phyloP scores from a whole-genome alignment of 164 flowering plant genomes.

The Stephania cephalantha region DNA sequence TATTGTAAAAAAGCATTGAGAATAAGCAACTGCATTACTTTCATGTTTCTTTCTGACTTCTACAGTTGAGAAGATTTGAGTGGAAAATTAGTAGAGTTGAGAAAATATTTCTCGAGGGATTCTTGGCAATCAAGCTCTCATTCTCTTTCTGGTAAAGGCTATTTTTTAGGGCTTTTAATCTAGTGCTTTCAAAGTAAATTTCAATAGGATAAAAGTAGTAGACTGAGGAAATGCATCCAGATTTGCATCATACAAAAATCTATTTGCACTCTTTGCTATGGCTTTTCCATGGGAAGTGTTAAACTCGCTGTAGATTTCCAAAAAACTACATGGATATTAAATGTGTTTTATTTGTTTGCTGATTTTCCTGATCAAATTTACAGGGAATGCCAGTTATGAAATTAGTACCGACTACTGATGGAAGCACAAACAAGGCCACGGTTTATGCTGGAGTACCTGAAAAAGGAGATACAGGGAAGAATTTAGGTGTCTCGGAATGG shows the following conservation, averaged over 20 bases:
- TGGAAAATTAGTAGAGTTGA: no score
- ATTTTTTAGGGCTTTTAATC: not conserved
- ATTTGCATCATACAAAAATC: not conserved
- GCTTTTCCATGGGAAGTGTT: not conserved
- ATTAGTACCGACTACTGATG: conserved; percentile 80
- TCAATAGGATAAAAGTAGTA: not conserved
- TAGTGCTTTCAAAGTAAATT: not conserved
- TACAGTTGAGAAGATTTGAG: no score
- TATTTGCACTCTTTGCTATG: not conserved
- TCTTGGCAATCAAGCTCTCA: no score
- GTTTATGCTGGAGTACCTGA: conserved; percentile 88
- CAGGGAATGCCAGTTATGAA: conserved; percentile 80
- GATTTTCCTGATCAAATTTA: conserved; percentile 11
- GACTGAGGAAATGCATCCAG: not conserved
- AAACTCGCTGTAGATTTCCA: not conserved
- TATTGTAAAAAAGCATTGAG: no score
- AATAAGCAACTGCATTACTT: no score
- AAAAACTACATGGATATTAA: not conserved
- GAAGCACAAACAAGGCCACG: conserved; percentile 67
- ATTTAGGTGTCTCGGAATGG: conserved; percentile 78
- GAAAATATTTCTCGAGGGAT: no score
- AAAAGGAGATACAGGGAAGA: conserved; percentile 36
- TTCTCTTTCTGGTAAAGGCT: not conserved
- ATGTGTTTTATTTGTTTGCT: not conserved
- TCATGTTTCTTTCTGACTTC: no score